These are phyloP conservation scores for Rhodomyrtus tomentosa DNA, from an alignment of 345 rosid genomes.

Conservation along the genomic window DNA sequence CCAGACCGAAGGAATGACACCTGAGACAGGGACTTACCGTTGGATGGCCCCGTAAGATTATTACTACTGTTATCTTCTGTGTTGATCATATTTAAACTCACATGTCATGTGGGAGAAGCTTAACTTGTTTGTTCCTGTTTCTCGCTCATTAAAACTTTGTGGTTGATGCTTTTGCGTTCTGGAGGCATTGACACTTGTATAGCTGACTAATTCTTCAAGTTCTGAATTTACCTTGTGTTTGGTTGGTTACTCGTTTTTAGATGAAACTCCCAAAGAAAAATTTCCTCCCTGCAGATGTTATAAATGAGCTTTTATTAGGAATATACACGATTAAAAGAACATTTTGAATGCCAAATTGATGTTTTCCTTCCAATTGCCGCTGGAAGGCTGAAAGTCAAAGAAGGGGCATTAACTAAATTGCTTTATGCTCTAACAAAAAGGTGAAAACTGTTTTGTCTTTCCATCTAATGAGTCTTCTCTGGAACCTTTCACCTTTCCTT, in stretches of 20 bases:
- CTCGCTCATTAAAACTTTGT: background rate
- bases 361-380: background rate
- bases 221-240: background rate
- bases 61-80: background rate
- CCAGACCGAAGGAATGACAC: slow-evolving; percentile 41
- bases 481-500: background rate
- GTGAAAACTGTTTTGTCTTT: background rate
- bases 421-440: background rate
- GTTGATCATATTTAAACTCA: background rate
- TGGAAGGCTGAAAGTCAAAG: background rate
- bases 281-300: background rate
- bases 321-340: too few species aligned
- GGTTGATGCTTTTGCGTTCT: background rate
- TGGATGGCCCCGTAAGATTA: slow-evolving; percentile 48
- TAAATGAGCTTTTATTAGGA: background rate
- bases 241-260: background rate
- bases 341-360: background rate
- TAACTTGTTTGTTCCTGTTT: background rate
- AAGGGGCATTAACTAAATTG: background rate
- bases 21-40: slow-evolving; percentile 40
- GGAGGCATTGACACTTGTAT: background rate
- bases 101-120: background rate
- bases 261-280: background rate
- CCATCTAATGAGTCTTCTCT: background rate
- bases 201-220: background rate